A percentile compares a stretch with the other conserved stretches of the same genome.
Evolutionary conservation across 2,329 filamentous ascomycete genomes (phyloP).

Genomic region (Phyllosticta ampelicida): DNA sequence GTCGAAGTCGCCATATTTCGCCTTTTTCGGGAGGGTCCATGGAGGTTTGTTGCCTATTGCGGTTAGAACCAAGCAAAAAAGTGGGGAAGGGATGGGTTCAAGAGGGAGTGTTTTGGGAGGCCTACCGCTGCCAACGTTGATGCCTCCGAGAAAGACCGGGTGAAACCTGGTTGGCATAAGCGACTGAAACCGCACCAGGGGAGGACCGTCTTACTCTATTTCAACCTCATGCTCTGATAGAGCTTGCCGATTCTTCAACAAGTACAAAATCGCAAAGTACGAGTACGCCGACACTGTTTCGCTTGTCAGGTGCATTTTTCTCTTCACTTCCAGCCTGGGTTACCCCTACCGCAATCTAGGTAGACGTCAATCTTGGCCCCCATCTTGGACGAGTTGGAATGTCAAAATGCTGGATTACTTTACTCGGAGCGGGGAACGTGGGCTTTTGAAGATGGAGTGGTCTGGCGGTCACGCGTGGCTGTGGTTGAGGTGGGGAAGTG

Average conservation of each 20-base stretch:
- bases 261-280: slow-evolving; percentile 44
- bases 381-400: slow-evolving; percentile 34
- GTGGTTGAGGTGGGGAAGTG: background rate
- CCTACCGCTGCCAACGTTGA: slow-evolving; percentile 33
- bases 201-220: slow-evolving; percentile 47
- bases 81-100: background rate
- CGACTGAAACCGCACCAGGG: background rate
- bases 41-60: slow-evolving; percentile 59
- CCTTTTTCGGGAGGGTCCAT: slow-evolving; percentile 60
- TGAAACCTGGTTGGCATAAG: slow-evolving; percentile 42
- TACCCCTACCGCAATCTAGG: slow-evolving; percentile 51
- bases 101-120: slow-evolving; percentile 5
- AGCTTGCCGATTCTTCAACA: slow-evolving; percentile 44
- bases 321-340: background rate
- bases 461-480: background rate
- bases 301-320: background rate
- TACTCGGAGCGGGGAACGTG: background rate
- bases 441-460: background rate
- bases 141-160: slow-evolving; percentile 54
- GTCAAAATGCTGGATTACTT: background rate
- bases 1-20: slow-evolving; percentile 45
- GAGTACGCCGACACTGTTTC: slow-evolving; percentile 51
- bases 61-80: background rate
- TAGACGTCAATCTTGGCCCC: slow-evolving; percentile 54
- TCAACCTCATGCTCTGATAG: slow-evolving; percentile 50